Percentiles rank a stretch among this genome's conserved stretches.
Evolutionary conservation across 345 rosid genomes (phyloP).

Genomic region (Mallotus nudiflorus): DNA sequence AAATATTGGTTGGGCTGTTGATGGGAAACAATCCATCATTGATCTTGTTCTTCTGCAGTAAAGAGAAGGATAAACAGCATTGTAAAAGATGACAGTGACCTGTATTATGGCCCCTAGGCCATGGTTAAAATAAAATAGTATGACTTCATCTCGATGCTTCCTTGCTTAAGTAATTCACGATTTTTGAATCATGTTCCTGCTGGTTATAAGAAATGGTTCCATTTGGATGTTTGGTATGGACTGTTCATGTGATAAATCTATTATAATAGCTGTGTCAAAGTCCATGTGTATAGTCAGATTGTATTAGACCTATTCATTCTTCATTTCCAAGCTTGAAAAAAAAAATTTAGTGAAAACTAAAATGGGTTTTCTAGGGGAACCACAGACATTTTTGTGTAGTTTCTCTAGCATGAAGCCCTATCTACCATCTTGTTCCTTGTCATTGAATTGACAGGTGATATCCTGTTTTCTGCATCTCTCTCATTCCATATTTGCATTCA

Average conservation of each 20-base stretch:
- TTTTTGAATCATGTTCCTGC: too few relatives aligned
- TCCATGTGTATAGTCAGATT: constrained; percentile 1
- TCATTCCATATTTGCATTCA: too few relatives aligned
- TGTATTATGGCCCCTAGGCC: background rate
- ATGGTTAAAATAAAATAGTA: background rate
- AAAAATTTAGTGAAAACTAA: background rate
- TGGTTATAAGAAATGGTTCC: too few relatives aligned
- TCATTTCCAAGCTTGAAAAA: background rate
- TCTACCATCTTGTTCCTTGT: too few relatives aligned
- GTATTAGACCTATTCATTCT: background rate
- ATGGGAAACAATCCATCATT: background rate
- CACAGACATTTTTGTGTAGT: too few relatives aligned
- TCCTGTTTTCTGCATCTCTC: too few relatives aligned
- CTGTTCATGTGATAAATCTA: too few relatives aligned
- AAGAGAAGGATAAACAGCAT: background rate
- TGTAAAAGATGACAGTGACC: background rate
- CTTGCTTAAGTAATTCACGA: background rate
- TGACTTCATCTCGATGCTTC: background rate
- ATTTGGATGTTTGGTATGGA: too few relatives aligned
- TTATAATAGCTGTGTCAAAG: background rate
- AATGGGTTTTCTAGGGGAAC: background rate
- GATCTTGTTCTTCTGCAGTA: background rate
- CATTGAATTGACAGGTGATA: too few relatives aligned
- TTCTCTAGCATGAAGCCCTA: background rate
- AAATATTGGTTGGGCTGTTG: background rate